Percentiles rank a stretch among this genome's conserved stretches.
phyloP scores from a whole-genome alignment of 331 rosid species.

The Telfairia occidentalis region DNA sequence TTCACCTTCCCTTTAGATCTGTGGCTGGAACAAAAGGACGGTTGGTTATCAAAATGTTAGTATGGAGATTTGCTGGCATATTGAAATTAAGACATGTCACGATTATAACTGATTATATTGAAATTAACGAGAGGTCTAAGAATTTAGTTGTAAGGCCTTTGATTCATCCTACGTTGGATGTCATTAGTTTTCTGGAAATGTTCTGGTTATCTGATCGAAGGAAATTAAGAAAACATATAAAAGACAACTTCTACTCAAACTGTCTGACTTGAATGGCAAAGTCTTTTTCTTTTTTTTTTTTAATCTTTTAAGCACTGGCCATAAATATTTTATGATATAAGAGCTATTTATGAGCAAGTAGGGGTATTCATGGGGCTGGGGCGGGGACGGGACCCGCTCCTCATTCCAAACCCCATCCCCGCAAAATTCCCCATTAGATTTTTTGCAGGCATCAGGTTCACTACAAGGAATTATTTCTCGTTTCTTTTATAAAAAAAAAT shows the following conservation, averaged over 20 bases:
- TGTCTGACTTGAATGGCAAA: neutral
- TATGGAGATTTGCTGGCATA: neutral
- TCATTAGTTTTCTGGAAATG: neutral
- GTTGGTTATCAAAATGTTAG: neutral
- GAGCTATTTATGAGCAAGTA: too few relatives aligned
- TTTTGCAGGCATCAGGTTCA: too few relatives aligned
- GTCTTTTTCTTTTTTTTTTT: too few relatives aligned
- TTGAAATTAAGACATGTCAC: neutral
- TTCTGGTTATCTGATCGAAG: neutral
- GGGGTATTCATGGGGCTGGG: too few relatives aligned
- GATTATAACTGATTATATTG: neutral
- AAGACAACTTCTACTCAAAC: neutral
- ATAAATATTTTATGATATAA: neutral
- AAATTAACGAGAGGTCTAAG: neutral
- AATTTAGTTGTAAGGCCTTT: neutral
- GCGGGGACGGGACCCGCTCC: too few relatives aligned
- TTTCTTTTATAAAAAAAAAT: too few relatives aligned
- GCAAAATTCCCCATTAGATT: too few relatives aligned
- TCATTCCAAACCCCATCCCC: too few relatives aligned
- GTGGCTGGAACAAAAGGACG: neutral
- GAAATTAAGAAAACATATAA: neutral
- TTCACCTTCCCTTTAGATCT: neutral
- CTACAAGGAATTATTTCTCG: too few relatives aligned
- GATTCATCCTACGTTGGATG: neutral
- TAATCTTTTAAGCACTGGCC: neutral